Base-by-base conservation (phyloP, 139 green algal species). In the Chlorella sp. region DNA sequence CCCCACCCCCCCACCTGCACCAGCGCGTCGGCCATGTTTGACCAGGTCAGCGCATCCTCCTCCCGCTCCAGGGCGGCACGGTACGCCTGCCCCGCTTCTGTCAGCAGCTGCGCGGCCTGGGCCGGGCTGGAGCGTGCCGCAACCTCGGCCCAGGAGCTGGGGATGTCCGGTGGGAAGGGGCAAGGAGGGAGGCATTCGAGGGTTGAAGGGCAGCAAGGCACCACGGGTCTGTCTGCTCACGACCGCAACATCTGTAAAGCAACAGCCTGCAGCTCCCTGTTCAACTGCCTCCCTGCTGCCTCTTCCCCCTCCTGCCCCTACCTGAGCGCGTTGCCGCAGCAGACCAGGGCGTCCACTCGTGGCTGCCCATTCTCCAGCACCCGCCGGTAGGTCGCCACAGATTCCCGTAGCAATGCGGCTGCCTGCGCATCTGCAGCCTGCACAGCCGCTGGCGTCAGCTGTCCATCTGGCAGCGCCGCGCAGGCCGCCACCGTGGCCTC, bases 1-100 rank as follows among this genome's bases (percentile, higher is more conserved):
- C 12, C 51, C 2, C 51, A 51, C 44, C 44, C 44, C 6, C 51
- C 51, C 51, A 60, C 51, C 51, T 60, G 78, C 65, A 93, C 85
- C 67, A 95, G 78, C 39, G 83, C 85, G 74, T 96, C 93, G 2
- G 81, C 93, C 74, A 94, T 69, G 87, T 96, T 95, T 65, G 87
- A 90, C 68, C 87, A 85, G 3, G 90, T 93, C 83, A 88, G 67
- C 28, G 91, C 92, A 75, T 96, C 93, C 79, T 93, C 88, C 74
- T 95, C 91, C 63, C 88, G 82, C 17, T 65, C 21, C 18, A 96
- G 69, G 16, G 90, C 93, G 0, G 64, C 57, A 21, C 60, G 30
- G 79, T 95, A 96, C 1, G 68, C 60, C 32, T 51, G 44, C 32
- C 82, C 79, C 17, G 91, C 90, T n/a, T 75, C 39, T 18, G 74